phyloP scores from a whole-genome alignment of 1,284 basidiomycete genomes.

The Termitomyces sp. region DNA sequence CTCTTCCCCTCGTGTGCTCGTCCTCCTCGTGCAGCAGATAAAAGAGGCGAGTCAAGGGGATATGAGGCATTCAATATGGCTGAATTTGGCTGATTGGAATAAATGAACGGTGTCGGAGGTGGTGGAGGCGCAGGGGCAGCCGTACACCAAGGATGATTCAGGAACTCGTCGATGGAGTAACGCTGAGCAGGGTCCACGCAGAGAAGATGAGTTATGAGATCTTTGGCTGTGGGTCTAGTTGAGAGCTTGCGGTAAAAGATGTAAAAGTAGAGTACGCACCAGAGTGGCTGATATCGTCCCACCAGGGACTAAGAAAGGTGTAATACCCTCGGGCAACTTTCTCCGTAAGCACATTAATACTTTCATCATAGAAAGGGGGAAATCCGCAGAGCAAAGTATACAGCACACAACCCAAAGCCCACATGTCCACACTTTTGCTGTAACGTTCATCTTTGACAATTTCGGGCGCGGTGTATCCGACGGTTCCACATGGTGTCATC shows the following conservation, averaged over 20 bases:
- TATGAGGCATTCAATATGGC: slow-evolving; percentile 18
- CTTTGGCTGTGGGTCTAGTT: slow-evolving; percentile 64
- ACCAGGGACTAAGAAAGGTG: slow-evolving; percentile 98
- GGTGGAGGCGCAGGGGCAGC: slow-evolving; percentile 58
- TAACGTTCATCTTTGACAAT: slow-evolving; percentile 99
- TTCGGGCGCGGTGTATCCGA: slow-evolving; percentile 98
- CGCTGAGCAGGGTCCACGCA: slow-evolving; percentile 95
- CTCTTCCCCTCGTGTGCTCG: slow-evolving; percentile 75
- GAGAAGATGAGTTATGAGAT: slow-evolving; percentile 90
- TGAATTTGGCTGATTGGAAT: slow-evolving; percentile 26
- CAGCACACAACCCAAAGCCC: slow-evolving; percentile 97
- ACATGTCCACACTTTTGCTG: slow-evolving; percentile 99
- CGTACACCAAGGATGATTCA: slow-evolving; percentile 94
- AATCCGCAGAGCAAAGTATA: slow-evolving; percentile 99
- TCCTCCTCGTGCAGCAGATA: slow-evolving; percentile 75
- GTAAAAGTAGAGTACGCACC: slow-evolving; percentile 43
- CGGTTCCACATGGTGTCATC: slow-evolving; percentile 98
- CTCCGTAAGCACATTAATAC: slow-evolving; percentile 95
- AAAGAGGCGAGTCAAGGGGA: slow-evolving; percentile 87
- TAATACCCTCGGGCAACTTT: slow-evolving; percentile 98
- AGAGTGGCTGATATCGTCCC: slow-evolving; percentile 90
- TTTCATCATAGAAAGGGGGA: slow-evolving; percentile 99
- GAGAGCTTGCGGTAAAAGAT: background rate
- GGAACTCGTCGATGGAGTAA: slow-evolving; percentile 97
- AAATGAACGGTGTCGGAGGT: slow-evolving; percentile 56